Evolutionary conservation across 495 filamentous ascomycete species (phyloP).

Genomic region (Hypoxylon lienhwacheense): DNA sequence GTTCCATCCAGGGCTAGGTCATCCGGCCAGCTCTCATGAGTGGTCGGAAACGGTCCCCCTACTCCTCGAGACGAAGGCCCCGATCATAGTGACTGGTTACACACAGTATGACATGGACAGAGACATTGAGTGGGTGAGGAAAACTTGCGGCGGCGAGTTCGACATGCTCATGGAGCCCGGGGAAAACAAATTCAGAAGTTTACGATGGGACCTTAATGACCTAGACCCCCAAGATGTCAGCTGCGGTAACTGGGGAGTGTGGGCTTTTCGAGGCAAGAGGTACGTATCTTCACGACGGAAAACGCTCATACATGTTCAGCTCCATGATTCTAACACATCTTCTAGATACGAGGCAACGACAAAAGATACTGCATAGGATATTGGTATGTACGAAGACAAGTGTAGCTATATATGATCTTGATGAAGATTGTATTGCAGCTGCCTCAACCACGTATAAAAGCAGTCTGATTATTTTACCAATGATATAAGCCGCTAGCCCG

Average conservation of each 20-base stretch:
- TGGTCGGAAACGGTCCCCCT: slow-evolving; percentile 89
- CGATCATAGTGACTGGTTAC: slow-evolving; percentile 91
- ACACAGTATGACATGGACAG: slow-evolving; percentile 92
- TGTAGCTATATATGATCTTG: slow-evolving; percentile 3
- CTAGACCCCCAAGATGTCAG: slow-evolving; percentile 91
- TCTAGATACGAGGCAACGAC: slow-evolving; percentile 63
- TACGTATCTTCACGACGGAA: slow-evolving; percentile 52
- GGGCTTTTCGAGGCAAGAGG: slow-evolving; percentile 97
- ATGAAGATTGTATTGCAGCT: slow-evolving; percentile 6
- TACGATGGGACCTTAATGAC: slow-evolving; percentile 97
- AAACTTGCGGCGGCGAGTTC: slow-evolving; percentile 82
- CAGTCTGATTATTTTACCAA: slow-evolving; percentile 5
- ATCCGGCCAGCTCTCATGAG: slow-evolving; percentile 88
- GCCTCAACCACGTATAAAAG: slow-evolving; percentile 1
- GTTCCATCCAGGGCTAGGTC: slow-evolving; percentile 94
- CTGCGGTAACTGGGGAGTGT: slow-evolving; percentile 94
- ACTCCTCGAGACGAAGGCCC: slow-evolving; percentile 91
- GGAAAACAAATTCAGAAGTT: slow-evolving; percentile 91
- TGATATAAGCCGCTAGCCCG: too few relatives aligned
- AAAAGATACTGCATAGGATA: slow-evolving; percentile 45
- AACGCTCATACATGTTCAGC: background rate
- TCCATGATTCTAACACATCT: slow-evolving; percentile 37
- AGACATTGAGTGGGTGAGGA: slow-evolving; percentile 84
- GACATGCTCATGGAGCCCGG: slow-evolving; percentile 90
- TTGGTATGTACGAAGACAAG: background rate